A percentile compares a stretch with the other conserved stretches of the same genome.
Evolutionary conservation across 2,329 filamentous ascomycete species (phyloP).

Genomic region (Anthostomella pinea): DNA sequence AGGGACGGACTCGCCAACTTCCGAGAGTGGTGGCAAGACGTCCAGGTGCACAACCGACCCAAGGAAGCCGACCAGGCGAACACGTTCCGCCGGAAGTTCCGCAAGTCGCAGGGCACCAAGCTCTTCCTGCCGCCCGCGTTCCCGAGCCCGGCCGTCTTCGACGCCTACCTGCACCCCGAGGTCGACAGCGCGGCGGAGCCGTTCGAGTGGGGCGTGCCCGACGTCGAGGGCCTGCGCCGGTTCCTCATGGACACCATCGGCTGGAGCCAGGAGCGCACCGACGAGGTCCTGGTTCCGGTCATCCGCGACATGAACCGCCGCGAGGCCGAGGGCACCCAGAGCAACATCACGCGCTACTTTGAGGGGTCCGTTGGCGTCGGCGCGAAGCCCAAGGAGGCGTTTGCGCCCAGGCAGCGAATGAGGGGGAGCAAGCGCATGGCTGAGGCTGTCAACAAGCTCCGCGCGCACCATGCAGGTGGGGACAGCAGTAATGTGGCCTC

Average conservation of each 20-base stretch:
- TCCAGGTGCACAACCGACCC: conserved; percentile 66
- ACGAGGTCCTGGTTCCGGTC: conserved; percentile 93
- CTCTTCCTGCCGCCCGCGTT: conserved; percentile 82
- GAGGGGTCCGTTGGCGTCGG: conserved; percentile 70
- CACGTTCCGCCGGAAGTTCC: conserved; percentile 81
- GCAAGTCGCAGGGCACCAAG: conserved; percentile 73
- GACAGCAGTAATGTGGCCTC: conserved; percentile 15
- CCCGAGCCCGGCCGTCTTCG: conserved; percentile 72
- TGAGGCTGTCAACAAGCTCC: conserved; percentile 67
- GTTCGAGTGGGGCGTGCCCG: conserved; percentile 95
- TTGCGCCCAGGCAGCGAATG: conserved; percentile 65
- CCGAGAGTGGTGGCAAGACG: conserved; percentile 79
- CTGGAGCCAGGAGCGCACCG: conserved; percentile 87
- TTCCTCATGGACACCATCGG: conserved; percentile 93
- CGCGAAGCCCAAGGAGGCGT: conserved; percentile 54
- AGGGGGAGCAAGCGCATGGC: conserved; percentile 74
- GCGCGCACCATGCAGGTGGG: conserved; percentile 48
- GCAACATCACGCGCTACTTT: conserved; percentile 94
- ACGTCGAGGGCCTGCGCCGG: conserved; percentile 76
- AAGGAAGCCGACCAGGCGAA: conserved; percentile 59
- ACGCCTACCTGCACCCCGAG: conserved; percentile 82
- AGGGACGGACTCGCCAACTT: conserved; percentile 66
- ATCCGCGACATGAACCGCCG: conserved; percentile 92
- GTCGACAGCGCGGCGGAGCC: conserved; percentile 74
- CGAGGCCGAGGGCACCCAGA: conserved; percentile 86